These are phyloP conservation scores for Trichoderma sp. DNA, from an alignment of 2,329 filamentous ascomycete genomes.

Conservation along the genomic window DNA sequence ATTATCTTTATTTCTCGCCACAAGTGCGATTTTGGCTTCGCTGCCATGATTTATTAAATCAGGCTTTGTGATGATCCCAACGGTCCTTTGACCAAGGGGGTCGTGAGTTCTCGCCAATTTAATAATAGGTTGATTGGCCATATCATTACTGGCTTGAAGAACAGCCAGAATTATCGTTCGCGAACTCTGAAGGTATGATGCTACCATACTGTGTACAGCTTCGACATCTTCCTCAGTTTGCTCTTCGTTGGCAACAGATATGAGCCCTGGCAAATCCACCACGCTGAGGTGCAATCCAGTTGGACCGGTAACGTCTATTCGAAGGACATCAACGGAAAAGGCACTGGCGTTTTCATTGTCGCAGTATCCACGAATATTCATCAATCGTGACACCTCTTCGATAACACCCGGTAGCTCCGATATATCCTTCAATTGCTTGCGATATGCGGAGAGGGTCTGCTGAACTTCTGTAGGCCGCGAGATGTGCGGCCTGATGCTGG, in stretches of 20 bases:
- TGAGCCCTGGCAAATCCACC: slow-evolving; percentile 6
- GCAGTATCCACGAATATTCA: not conserved
- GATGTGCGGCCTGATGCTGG: not conserved
- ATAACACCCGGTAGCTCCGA: not conserved
- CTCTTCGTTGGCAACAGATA: not conserved
- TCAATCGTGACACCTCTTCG: not conserved
- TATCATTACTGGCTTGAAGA: not conserved
- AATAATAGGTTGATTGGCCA: not conserved
- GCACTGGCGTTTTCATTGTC: not conserved
- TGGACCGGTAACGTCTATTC: not conserved
- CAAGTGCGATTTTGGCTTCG: not conserved
- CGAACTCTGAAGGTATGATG: not conserved
- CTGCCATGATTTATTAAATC: not conserved
- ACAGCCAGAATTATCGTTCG: slow-evolving; percentile 7
- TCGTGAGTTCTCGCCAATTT: not conserved
- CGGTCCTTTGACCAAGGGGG: not conserved
- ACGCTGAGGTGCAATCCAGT: slow-evolving; percentile 5
- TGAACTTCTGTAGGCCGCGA: not conserved
- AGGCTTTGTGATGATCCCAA: slow-evolving; percentile 1
- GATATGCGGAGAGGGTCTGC: not conserved
- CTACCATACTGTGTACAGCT: not conserved
- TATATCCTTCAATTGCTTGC: not conserved
- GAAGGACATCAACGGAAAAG: not conserved
- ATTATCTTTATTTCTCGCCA: not conserved
- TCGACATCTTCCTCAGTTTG: not conserved